A percentile compares a stretch with the other conserved stretches of the same genome.
These are phyloP conservation scores for Wickerhamiella parazyma DNA, from an alignment of 805 yeast species.

Conservation along the genomic window DNA sequence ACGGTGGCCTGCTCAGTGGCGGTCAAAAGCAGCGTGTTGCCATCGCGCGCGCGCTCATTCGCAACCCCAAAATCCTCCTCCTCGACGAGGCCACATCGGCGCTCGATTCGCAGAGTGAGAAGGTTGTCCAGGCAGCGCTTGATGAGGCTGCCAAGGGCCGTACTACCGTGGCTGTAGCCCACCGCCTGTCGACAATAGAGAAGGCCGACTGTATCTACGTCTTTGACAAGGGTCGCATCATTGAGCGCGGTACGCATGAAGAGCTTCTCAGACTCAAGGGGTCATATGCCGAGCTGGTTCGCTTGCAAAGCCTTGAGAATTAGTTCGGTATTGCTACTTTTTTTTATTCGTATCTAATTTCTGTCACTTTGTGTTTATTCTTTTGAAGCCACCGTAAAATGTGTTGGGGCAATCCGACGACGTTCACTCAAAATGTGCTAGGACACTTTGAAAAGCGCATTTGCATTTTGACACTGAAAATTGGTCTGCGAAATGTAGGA, in stretches of 20 bases:
- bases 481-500: too few relatives aligned
- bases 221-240: conserved; percentile 47
- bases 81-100: conserved; percentile 63
- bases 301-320: conserved; percentile 27
- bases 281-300: conserved; percentile 30
- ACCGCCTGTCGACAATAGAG: conserved; percentile 57
- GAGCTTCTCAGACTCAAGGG: conserved; percentile 31
- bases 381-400: too few relatives aligned
- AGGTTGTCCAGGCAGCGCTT: conserved; percentile 60
- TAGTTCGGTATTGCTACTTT: conserved; percentile 6
- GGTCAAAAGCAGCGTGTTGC: conserved; percentile 71
- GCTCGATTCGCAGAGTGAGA: conserved; percentile 56
- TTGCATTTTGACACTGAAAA: too few relatives aligned
- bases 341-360: too few relatives aligned
- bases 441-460: too few relatives aligned
- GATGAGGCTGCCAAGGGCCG: conserved; percentile 53
- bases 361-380: too few relatives aligned
- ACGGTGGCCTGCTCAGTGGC: conserved; percentile 51
- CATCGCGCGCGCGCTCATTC: conserved; percentile 59
- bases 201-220: conserved; percentile 50
- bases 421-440: too few relatives aligned
- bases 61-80: conserved; percentile 48
- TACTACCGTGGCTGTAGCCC: conserved; percentile 77
- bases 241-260: conserved; percentile 44
- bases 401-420: too few relatives aligned